Conservation (phyloP, 1,139 yeast species). For the Yamadazyma buinensis region DNA sequence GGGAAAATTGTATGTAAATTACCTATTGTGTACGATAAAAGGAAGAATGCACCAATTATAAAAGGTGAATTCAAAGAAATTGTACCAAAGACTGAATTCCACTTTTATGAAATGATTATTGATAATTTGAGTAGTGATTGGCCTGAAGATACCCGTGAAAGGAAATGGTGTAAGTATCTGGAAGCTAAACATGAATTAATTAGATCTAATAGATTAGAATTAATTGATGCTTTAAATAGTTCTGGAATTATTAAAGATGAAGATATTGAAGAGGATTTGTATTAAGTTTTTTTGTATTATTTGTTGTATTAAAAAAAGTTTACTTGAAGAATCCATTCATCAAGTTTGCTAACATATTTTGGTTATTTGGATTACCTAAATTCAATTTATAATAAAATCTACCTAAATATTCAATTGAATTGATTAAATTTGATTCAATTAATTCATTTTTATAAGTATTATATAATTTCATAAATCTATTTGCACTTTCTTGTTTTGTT, state of each 20-base stretch:
- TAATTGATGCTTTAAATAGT: conserved; percentile 59
- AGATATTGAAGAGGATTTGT: conserved; percentile 4
- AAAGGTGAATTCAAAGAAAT: conserved; percentile 37
- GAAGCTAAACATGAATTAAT: conserved; percentile 68
- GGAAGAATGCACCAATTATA: conserved; percentile 55
- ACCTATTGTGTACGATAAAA: conserved; percentile 64
- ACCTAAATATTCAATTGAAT: conserved; percentile 48
- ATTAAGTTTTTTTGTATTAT: conserved; percentile 1
- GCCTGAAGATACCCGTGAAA: conserved; percentile 76
- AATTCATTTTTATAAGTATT: conserved; percentile 32
- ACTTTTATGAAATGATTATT: conserved; percentile 74
- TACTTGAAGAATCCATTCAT: conserved; percentile 74
- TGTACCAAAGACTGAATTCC: conserved; percentile 74
- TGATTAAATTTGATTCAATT: conserved; percentile 25
- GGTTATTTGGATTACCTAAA: conserved; percentile 53
- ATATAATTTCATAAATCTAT: conserved; percentile 53
- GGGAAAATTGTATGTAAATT: conserved; percentile 55
- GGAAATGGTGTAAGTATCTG: conserved; percentile 73
- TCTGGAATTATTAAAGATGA: conserved; percentile 43
- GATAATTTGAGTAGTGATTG: conserved; percentile 54
- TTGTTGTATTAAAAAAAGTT: neutral
- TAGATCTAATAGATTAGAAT: conserved; percentile 63
- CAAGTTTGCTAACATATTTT: conserved; percentile 74
- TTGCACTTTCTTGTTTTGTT: conserved; percentile 52
- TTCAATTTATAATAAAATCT: conserved; percentile 36